phyloP scores from a whole-genome alignment of 371 early-diverging fungal genomes.

The Mortierella polycephala region DNA sequence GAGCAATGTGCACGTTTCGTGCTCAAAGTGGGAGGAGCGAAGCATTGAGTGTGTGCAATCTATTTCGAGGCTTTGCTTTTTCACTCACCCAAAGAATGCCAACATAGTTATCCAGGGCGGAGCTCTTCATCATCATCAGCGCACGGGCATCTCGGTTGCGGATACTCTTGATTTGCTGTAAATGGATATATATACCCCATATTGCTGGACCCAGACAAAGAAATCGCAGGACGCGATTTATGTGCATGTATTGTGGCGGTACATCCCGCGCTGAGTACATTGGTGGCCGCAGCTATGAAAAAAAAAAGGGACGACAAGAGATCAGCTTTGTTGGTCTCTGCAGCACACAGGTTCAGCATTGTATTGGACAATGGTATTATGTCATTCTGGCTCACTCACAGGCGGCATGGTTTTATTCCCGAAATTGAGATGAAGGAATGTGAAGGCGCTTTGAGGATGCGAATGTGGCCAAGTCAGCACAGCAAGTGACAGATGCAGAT shows the following conservation, averaged over 20 bases:
- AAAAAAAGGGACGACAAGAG: neutral
- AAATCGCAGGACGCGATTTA: slow-evolving; percentile 33
- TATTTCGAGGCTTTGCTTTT: neutral
- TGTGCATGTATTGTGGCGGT: slow-evolving; percentile 26
- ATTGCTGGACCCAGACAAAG: slow-evolving; percentile 57
- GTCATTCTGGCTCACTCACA: too few species aligned
- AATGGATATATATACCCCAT: slow-evolving; percentile 59
- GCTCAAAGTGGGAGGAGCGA: neutral
- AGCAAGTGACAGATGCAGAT: too few species aligned
- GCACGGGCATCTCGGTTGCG: slow-evolving; percentile 63
- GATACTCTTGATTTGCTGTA: slow-evolving; percentile 55
- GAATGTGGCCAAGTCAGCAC: too few species aligned
- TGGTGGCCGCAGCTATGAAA: slow-evolving; percentile 30
- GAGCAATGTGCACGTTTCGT: neutral
- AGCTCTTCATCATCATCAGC: slow-evolving; percentile 59
- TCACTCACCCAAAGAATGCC: slow-evolving; percentile 68
- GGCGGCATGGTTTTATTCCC: too few species aligned
- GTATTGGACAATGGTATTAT: too few species aligned
- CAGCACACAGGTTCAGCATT: neutral
- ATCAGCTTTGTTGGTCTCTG: neutral
- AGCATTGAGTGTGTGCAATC: too few species aligned
- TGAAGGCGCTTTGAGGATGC: too few species aligned
- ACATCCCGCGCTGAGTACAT: slow-evolving; percentile 33
- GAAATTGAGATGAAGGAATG: too few species aligned
- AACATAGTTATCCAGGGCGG: slow-evolving; percentile 64